Base-by-base conservation (phyloP, 495 filamentous ascomycete genomes). In the Amniculicola lignicola region DNA sequence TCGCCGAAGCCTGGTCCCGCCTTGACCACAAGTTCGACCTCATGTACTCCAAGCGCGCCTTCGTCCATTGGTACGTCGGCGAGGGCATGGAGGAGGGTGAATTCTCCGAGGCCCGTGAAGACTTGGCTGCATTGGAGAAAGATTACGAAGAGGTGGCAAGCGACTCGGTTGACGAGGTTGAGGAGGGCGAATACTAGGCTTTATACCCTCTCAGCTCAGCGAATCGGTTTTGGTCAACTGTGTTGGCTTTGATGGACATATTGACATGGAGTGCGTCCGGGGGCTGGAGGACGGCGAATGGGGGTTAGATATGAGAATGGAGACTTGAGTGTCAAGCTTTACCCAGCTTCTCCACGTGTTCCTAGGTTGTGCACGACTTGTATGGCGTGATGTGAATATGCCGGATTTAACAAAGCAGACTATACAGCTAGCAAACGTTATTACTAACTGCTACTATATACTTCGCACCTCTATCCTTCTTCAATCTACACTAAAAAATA, bases 31-130 rank as follows among this genome's bases (percentile, higher is more conserved):
- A 95, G 74, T 95, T 95, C 74, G 90, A 95, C 64, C 87, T 95
- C 60, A 95, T 95, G 90, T 94, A 95, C 77, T 87, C 82, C 75
- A 95, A 95, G 82, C 87, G 89, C 64, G 89, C 89, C 36, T 95
- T 95, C 67, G 89, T 95, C 14, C 89, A 95, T 73, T 95, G 89
- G 89, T 95, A 95, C 66, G 89, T 95, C 39, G 89, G 89, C 64
- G 89, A 95, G 74, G 89, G 89, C 74, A 95, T 95, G 89, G 89
- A 95, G 77, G 89, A 95, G 70, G 89, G 89, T 61, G 89, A 95
- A 74, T 95, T 95, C 75, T 85, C 82, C 51, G 89, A 95, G 77
- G 89, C 89, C 40, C 82, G 89, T 48, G 89, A 95, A 77, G 89
- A 95, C 69, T 76, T 95, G 50, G 89, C 89, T 49, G 89, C 89